Conservation (phyloP, 2,329 filamentous ascomycete genomes). For the Diaporthe citrichinensis region DNA sequence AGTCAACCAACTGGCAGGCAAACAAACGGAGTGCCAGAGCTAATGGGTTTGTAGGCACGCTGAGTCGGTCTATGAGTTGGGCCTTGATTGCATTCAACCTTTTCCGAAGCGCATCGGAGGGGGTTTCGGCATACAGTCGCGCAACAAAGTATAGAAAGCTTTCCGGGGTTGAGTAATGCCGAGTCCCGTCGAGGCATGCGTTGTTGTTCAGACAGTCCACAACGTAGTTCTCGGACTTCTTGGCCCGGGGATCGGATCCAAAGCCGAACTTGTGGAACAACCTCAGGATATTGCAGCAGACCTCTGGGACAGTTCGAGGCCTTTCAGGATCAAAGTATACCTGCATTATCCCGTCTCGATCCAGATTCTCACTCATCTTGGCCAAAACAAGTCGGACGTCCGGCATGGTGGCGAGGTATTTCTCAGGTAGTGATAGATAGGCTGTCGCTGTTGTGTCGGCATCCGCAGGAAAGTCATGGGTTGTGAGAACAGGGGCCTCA, state of each 20-base stretch:
- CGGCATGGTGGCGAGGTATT: neutral
- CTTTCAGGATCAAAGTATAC: neutral
- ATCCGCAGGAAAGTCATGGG: neutral
- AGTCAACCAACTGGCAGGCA: neutral
- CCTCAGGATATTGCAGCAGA: constrained; percentile 4
- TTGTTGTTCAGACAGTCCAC: constrained; percentile 11
- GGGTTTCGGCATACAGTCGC: neutral
- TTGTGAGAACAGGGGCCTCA: neutral
- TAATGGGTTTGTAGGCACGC: neutral
- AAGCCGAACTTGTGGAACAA: neutral
- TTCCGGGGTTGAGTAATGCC: constrained; percentile 1
- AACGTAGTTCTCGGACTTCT: neutral
- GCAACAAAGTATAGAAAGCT: constrained; percentile 1
- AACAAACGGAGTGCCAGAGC: neutral
- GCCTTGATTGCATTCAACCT: neutral
- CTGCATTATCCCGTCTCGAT: neutral
- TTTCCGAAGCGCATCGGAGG: neutral
- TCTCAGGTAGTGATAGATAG: neutral
- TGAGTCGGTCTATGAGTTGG: neutral
- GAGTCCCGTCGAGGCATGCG: neutral
- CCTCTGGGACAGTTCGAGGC: constrained; percentile 1
- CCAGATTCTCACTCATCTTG: neutral
- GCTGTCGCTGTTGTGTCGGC: constrained; percentile 3
- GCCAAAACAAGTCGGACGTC: neutral
- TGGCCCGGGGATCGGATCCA: constrained; percentile 4